Conservation (phyloP, 305 asterid species). For the Solanum hybrid region DNA sequence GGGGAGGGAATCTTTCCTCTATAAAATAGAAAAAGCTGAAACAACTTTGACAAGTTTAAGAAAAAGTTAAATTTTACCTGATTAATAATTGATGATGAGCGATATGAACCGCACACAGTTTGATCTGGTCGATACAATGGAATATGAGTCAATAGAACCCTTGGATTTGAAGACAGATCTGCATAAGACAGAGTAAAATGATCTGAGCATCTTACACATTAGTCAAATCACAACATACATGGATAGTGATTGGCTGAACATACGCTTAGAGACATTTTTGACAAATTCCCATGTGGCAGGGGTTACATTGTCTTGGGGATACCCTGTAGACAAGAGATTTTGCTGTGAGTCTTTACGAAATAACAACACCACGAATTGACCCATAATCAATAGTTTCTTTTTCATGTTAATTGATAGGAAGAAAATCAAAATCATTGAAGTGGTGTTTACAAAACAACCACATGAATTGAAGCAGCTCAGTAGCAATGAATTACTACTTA, state of each 20-base stretch:
- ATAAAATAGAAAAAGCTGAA: not conserved
- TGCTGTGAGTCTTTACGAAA: constrained; percentile 5
- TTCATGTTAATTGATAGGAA: not conserved
- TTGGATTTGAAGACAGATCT: constrained; percentile 44
- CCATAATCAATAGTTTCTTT: not conserved
- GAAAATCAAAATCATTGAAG: not conserved
- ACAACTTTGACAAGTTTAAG: not conserved
- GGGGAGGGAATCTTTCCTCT: not conserved
- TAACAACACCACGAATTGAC: not conserved
- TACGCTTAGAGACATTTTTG: constrained; percentile 52
- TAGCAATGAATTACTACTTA: not conserved
- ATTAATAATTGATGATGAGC: constrained; percentile 70
- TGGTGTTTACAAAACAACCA: not conserved
- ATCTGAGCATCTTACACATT: not conserved
- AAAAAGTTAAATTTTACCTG: constrained; percentile 41
- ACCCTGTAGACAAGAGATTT: constrained; percentile 42
- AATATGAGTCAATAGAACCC: constrained; percentile 86
- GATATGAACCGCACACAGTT: constrained; percentile 79
- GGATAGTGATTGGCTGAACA: not conserved
- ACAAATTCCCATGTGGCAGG: constrained; percentile 68
- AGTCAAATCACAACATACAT: not conserved
- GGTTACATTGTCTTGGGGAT: constrained; percentile 38
- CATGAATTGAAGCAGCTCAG: not conserved
- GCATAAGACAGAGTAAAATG: constrained; percentile 20
- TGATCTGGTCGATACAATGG: constrained; percentile 75